A percentile compares a stretch with the other conserved stretches of the same genome.
Conservation (phyloP, 441 rosid species). For the Manihot esculenta region DNA sequence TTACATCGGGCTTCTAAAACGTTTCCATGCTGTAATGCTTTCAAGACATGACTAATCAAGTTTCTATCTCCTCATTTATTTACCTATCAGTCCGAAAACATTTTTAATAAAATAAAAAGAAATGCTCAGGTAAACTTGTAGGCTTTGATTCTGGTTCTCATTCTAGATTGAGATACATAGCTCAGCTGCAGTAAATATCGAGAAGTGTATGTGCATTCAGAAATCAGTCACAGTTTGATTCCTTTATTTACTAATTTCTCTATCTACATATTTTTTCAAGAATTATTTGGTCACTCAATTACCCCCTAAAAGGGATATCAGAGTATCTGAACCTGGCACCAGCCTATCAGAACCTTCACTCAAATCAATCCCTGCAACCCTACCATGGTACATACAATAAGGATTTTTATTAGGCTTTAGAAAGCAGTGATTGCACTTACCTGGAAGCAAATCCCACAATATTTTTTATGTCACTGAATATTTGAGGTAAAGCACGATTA, state of each 20-base stretch:
- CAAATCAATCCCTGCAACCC: conserved; percentile 1
- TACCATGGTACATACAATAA: background rate
- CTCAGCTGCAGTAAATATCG: background rate
- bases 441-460: conserved; percentile 39
- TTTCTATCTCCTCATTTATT: background rate
- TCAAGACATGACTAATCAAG: background rate
- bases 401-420: conserved; percentile 4
- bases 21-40: background rate
- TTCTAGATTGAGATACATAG: background rate
- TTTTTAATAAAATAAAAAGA: background rate
- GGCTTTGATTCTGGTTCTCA: background rate
- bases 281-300: background rate
- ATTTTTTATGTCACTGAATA: conserved; percentile 10
- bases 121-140: background rate
- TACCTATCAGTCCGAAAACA: background rate
- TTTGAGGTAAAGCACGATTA: conserved; percentile 14
- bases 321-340: background rate
- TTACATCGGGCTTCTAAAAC: no score
- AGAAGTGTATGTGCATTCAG: background rate
- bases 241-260: background rate
- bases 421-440: conserved; percentile 27
- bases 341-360: conserved; percentile 1
- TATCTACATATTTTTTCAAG: background rate
- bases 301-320: background rate
- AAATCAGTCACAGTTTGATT: background rate